A percentile compares a stretch with the other conserved stretches of the same genome.
These are phyloP conservation scores for Giardia muris DNA, from an alignment of 208 protist species.

Conservation along the genomic window DNA sequence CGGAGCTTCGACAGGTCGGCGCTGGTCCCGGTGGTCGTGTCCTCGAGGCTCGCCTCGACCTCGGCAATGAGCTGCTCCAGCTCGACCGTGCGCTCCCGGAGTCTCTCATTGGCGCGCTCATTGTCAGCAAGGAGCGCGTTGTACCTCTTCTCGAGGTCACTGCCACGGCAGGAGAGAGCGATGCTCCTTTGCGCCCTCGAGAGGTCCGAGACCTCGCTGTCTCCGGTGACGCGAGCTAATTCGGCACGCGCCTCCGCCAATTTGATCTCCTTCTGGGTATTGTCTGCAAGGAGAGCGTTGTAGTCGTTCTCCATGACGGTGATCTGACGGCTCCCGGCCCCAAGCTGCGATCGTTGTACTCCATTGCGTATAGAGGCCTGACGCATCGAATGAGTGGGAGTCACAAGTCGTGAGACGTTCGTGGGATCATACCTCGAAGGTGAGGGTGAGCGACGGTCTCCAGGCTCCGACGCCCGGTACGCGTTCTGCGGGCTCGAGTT, in stretches of 20 bases:
- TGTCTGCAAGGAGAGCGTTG: too few species aligned
- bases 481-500: not conserved
- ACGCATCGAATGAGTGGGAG: not conserved
- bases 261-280: not conserved
- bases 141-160: not conserved
- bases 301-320: too few species aligned
- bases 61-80: not conserved
- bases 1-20: not conserved
- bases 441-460: too few species aligned
- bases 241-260: not conserved
- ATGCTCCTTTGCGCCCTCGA: not conserved
- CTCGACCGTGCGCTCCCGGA: not conserved
- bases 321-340: not conserved
- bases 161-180: too few species aligned
- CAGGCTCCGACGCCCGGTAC: not conserved
- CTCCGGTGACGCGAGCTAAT: not conserved
- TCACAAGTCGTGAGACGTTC: not conserved
- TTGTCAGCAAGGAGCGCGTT: not conserved
- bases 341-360: not conserved
- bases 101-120: not conserved
- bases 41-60: not conserved
- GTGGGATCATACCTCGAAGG: not conserved
- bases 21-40: not conserved
- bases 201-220: not conserved
- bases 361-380: not conserved